Base-by-base conservation (phyloP, 2,329 filamentous ascomycete genomes). In the Neurospora sp. region DNA sequence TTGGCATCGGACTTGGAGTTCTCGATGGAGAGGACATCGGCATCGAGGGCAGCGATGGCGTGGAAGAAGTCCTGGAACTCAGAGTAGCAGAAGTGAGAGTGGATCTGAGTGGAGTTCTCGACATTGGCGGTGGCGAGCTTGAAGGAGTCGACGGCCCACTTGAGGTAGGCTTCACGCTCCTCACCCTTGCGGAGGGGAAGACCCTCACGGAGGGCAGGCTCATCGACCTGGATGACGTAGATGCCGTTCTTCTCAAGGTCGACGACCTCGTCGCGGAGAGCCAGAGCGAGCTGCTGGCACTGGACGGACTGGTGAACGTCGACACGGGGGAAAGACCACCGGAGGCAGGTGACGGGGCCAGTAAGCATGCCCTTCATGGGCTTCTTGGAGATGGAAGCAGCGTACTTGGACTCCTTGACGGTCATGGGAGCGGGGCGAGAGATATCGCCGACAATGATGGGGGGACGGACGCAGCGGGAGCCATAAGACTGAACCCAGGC, bases 41-140 rank as follows among this genome's bases (percentile, higher is more conserved):
- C 95, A 81, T 99, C 96, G 75, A 99, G 91, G 73, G 96, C 95
- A 75, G 96, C 93, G 78, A 99, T 99, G 84, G 96, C 96, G 85
- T 98, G 93, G 93, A 99, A 99, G 89, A 99, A 99, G 88, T 99
- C 96, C 86, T 99, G 96, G 93, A 99, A 99, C 89, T 99, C 96
- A 68, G 96, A 98, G 91, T 99, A 99, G 84, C 96, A 99, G 92
- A 99, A 99, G 88, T 99, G 96, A 74, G 94, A 97, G 91, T 99
- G 96, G 83, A 99, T 97, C 89, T 99, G 96, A 76, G 96, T 99
- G 71, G 91, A 92, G 83, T 99, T 93, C 84, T 93, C 85, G 73
- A 99, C 95, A 82, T 93, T 96, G 72, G 93, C 90, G 78, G 94
- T 96, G 75, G 95, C 90, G 76, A 99, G 93, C 82, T 93, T 93